phyloP scores from a whole-genome alignment of 2,329 filamentous ascomycete species.

The Akanthomyces dipterigenus region DNA sequence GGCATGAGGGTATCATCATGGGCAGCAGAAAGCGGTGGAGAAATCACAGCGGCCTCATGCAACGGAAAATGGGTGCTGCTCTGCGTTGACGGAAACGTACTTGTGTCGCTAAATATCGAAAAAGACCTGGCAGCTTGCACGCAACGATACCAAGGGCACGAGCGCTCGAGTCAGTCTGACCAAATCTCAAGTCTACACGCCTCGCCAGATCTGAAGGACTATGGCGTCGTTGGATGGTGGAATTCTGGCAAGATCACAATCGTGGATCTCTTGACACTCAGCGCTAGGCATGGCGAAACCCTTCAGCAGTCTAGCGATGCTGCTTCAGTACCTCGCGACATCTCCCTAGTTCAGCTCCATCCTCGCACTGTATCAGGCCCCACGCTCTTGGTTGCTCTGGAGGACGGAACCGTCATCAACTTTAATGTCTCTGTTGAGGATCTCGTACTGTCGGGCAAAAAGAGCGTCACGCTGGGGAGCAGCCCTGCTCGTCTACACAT shows the following conservation, averaged over 20 bases:
- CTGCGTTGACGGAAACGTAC: conserved; percentile 65
- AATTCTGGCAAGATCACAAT: conserved; percentile 73
- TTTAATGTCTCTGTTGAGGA: conserved; percentile 61
- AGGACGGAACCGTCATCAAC: conserved; percentile 84
- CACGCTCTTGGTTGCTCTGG: conserved; percentile 82
- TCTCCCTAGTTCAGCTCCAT: conserved; percentile 73
- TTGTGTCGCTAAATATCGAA: conserved; percentile 62
- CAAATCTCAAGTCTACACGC: conserved; percentile 84
- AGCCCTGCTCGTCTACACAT: conserved; percentile 76
- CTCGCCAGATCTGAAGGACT: conserved; percentile 51
- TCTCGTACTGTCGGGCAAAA: conserved; percentile 63
- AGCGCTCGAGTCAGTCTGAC: conserved; percentile 40
- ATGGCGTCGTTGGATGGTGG: conserved; percentile 85
- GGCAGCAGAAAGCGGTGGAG: conserved; percentile 40
- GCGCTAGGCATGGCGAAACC: conserved; percentile 57
- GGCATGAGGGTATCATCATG: conserved; percentile 52
- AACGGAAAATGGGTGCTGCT: conserved; percentile 65
- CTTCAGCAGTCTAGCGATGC: conserved; percentile 56
- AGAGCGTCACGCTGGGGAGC: conserved; percentile 78
- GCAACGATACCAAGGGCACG: conserved; percentile 57
- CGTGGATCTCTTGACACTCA: conserved; percentile 59
- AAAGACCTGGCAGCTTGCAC: conserved; percentile 50
- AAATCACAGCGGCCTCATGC: conserved; percentile 72
- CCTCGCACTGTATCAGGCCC: conserved; percentile 51
- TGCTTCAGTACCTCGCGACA: conserved; percentile 73